phyloP scores from a whole-genome alignment of 2,329 filamentous ascomycete genomes.

The Verticillium nubilum region DNA sequence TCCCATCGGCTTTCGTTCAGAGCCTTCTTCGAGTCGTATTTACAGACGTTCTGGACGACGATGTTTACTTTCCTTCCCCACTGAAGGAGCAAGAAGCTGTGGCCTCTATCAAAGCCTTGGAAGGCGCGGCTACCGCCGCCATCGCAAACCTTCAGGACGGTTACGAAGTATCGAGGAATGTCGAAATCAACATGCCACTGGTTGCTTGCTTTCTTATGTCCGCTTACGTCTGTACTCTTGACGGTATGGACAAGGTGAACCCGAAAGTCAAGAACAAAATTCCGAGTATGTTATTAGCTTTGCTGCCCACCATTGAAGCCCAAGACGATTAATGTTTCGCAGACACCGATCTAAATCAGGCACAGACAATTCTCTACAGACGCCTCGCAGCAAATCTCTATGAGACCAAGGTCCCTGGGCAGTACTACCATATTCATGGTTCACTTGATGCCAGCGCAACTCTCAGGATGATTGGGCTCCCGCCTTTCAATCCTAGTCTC shows the following conservation, averaged over 20 bases:
- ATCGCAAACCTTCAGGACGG: slow-evolving; percentile 45
- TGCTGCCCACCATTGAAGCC: background rate
- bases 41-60: slow-evolving; percentile 21
- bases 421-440: slow-evolving; percentile 65
- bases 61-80: slow-evolving; percentile 32
- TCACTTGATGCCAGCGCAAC: slow-evolving; percentile 60
- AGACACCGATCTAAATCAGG: slow-evolving; percentile 62
- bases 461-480: slow-evolving; percentile 58
- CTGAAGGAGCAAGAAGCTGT: slow-evolving; percentile 33
- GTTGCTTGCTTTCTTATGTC: slow-evolving; percentile 52
- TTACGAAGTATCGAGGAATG: slow-evolving; percentile 23
- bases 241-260: slow-evolving; percentile 42
- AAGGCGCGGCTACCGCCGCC: slow-evolving; percentile 53
- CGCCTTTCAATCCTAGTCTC: slow-evolving; percentile 51
- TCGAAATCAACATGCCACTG: slow-evolving; percentile 47
- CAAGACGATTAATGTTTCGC: background rate
- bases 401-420: slow-evolving; percentile 50
- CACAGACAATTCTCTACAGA: slow-evolving; percentile 61
- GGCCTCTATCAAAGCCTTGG: slow-evolving; percentile 50
- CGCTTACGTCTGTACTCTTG: slow-evolving; percentile 50
- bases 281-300: slow-evolving; percentile 7
- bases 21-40: slow-evolving; percentile 23
- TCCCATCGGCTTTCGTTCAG: slow-evolving; percentile 24
- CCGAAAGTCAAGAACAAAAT: slow-evolving; percentile 33
- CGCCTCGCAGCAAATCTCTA: slow-evolving; percentile 63